These are phyloP conservation scores for Tolypocladium capitatum DNA, from an alignment of 2,329 filamentous ascomycete species.

Conservation along the genomic window DNA sequence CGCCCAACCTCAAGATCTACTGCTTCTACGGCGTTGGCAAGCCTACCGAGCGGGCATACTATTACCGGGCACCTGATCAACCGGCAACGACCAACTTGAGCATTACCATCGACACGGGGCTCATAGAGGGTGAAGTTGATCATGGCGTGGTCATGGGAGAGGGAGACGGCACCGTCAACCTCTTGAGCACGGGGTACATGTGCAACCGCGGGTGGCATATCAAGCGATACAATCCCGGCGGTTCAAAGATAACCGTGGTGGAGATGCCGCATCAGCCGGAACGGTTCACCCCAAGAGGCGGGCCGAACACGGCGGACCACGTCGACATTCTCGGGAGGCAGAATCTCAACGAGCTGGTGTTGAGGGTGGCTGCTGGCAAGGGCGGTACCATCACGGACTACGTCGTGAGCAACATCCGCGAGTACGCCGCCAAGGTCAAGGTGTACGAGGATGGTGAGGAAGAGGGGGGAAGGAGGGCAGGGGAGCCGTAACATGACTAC, in stretches of 20 bases:
- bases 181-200: slow-evolving; percentile 93
- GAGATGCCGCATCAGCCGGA: slow-evolving; percentile 98
- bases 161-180: slow-evolving; percentile 87
- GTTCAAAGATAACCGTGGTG: slow-evolving; percentile 66
- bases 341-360: slow-evolving; percentile 78
- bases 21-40: slow-evolving; percentile 97
- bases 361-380: slow-evolving; percentile 73
- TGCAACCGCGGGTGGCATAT: slow-evolving; percentile 90
- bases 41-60: slow-evolving; percentile 84
- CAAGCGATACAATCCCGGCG: slow-evolving; percentile 83
- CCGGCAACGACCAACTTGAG: slow-evolving; percentile 55
- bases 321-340: slow-evolving; percentile 89
- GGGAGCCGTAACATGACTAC: not conserved
- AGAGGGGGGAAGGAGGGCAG: slow-evolving; percentile 1
- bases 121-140: slow-evolving; percentile 52
- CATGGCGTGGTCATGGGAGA: slow-evolving; percentile 93
- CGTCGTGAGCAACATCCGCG: slow-evolving; percentile 65
- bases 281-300: slow-evolving; percentile 69
- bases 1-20: slow-evolving; percentile 84
- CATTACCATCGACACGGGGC: slow-evolving; percentile 56
- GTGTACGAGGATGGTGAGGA: slow-evolving; percentile 53
- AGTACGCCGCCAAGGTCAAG: slow-evolving; percentile 74
- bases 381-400: slow-evolving; percentile 67
- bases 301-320: slow-evolving; percentile 68
- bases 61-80: slow-evolving; percentile 59